phyloP scores from a whole-genome alignment of 140 eudicot species.

The Cichorium intybus region DNA sequence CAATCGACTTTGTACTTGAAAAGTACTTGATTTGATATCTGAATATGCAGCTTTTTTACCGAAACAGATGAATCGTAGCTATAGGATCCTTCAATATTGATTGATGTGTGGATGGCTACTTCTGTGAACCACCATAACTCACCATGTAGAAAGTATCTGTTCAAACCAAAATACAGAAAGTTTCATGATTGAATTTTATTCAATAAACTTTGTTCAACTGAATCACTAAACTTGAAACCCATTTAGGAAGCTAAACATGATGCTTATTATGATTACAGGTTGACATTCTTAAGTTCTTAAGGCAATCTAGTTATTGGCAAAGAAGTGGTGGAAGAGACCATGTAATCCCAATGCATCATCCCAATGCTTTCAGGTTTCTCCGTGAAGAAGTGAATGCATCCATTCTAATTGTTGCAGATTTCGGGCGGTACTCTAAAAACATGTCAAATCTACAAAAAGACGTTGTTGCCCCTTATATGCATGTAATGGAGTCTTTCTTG shows the following conservation, averaged over 20 bases:
- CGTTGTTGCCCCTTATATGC: conserved; percentile 96
- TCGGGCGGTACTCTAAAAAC: conserved; percentile 69
- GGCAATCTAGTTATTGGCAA: conserved; percentile 71
- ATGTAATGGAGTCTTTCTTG: conserved; percentile 71
- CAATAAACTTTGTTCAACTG: not conserved
- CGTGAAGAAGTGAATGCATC: conserved; percentile 78
- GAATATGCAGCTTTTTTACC: not conserved
- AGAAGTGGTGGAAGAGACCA: conserved; percentile 87
- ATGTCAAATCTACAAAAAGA: conserved; percentile 84
- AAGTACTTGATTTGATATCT: not conserved
- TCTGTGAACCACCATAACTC: not conserved
- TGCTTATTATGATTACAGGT: conserved; percentile 42
- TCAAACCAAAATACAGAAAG: conserved; percentile 5
- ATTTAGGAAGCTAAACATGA: not conserved
- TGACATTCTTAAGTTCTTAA: conserved; percentile 64
- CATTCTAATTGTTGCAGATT: conserved; percentile 91
- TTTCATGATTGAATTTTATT: not conserved
- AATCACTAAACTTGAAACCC: not conserved
- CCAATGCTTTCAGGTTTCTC: conserved; percentile 90
- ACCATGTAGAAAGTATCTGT: conserved; percentile 3
- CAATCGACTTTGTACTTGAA: not conserved
- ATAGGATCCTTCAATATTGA: not conserved
- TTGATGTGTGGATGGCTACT: not conserved
- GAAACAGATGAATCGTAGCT: not conserved
- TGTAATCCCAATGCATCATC: conserved; percentile 96